Conservation (phyloP, 805 yeast genomes). For the Starmerella vitae region DNA sequence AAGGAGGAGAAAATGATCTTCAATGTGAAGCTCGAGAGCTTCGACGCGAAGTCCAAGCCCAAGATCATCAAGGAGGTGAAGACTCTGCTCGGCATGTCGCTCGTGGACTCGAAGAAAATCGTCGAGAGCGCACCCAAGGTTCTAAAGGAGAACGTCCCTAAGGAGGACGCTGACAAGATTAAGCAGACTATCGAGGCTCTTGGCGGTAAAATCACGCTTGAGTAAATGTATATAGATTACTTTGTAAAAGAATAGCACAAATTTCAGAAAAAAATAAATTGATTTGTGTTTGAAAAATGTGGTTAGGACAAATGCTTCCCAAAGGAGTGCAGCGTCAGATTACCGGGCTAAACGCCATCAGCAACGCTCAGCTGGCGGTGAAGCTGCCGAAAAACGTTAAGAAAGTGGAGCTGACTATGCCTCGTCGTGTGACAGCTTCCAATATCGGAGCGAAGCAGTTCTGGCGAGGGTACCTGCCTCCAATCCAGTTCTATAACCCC, state of each 20-base stretch:
- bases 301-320: too few relatives aligned
- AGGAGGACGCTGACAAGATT: conserved; percentile 96
- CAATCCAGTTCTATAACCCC: conserved; percentile 76
- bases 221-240: conserved; percentile 35
- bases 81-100: conserved; percentile 73
- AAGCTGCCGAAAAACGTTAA: conserved; percentile 20
- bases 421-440: conserved; percentile 13
- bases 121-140: conserved; percentile 97
- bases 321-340: conserved; percentile 23
- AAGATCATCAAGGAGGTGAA: conserved; percentile 96
- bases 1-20: conserved; percentile 89
- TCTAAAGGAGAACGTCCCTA: conserved; percentile 86
- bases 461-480: conserved; percentile 63
- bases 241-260: too few relatives aligned
- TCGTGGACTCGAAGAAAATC: conserved; percentile 94
- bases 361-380: conserved; percentile 25
- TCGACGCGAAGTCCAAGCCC: conserved; percentile 91
- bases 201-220: conserved; percentile 87
- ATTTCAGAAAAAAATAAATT: too few relatives aligned
- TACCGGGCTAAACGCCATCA: conserved; percentile 20
- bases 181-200: conserved; percentile 83
- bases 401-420: conserved; percentile 21
- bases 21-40: conserved; percentile 78
- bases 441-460: conserved; percentile 37
- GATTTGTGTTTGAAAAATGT: too few relatives aligned